Conservation (phyloP, 2,329 filamentous ascomycete genomes). For the Trichoderma sp. region DNA sequence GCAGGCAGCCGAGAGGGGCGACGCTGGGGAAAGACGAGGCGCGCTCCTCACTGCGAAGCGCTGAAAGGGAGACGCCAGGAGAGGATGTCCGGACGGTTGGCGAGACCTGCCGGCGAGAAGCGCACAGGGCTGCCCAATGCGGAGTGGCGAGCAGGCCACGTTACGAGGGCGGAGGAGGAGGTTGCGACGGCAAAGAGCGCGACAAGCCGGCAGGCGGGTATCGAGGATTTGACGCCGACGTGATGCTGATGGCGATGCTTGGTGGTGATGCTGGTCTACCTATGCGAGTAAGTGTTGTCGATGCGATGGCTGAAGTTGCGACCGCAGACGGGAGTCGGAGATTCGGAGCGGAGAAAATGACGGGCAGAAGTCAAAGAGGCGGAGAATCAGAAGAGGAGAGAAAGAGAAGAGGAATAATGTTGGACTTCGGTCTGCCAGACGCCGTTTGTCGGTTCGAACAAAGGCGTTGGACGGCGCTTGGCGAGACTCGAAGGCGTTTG, state of each 20-base stretch:
- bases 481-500: neutral
- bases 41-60: constrained; percentile 8
- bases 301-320: constrained; percentile 1
- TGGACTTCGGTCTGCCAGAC: neutral
- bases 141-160: neutral
- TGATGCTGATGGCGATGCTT: neutral
- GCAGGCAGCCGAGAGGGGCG: constrained; percentile 22
- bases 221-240: neutral
- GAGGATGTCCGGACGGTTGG: neutral
- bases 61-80: neutral
- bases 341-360: neutral
- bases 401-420: neutral
- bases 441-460: neutral
- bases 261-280: neutral
- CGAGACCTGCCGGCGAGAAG: neutral
- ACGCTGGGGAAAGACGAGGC: constrained; percentile 12
- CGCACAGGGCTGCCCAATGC: constrained; percentile 7
- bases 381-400: no score
- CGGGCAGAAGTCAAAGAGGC: neutral
- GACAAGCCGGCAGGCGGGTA: neutral
- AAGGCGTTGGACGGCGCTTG: neutral
- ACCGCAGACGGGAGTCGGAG: neutral
- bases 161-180: neutral
- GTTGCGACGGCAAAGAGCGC: neutral
- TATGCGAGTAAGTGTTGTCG: neutral